These are phyloP conservation scores for Rhizoctonia solani DNA, from an alignment of 1,284 basidiomycete genomes.

Conservation along the genomic window DNA sequence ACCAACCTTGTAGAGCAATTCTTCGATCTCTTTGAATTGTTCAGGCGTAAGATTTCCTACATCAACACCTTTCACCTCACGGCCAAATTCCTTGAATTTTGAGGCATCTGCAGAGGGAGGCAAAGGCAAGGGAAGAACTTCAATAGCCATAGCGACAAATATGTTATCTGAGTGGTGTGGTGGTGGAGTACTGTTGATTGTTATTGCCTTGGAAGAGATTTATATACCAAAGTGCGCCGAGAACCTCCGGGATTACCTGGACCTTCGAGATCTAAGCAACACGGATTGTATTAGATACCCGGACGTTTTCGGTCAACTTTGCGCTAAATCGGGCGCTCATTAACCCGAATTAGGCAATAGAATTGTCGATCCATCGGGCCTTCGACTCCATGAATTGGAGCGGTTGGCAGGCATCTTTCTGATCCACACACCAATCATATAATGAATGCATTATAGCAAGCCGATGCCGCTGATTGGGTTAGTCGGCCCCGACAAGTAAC, in stretches of 20 bases:
- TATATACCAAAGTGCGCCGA: constrained; percentile 12
- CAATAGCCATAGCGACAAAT: constrained; percentile 54
- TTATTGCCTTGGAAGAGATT: background rate
- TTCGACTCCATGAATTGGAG: background rate
- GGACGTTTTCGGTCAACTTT: constrained; percentile 5
- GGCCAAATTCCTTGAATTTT: constrained; percentile 65
- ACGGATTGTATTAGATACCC: background rate
- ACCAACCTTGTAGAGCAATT: constrained; percentile 67
- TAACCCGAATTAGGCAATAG: background rate
- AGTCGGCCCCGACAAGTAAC: constrained; percentile 1
- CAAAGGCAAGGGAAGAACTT: constrained; percentile 59
- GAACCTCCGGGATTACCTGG: background rate
- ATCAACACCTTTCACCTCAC: constrained; percentile 64
- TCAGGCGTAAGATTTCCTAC: constrained; percentile 59
- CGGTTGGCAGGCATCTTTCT: background rate
- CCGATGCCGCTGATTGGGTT: constrained; percentile 13
- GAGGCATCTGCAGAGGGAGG: constrained; percentile 62
- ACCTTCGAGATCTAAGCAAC: constrained; percentile 1
- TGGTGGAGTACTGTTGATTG: background rate
- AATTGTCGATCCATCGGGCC: background rate
- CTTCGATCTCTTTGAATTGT: constrained; percentile 60
- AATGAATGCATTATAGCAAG: background rate
- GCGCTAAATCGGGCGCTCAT: background rate
- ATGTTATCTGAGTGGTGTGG: background rate
- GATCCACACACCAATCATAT: background rate